These are phyloP conservation scores for Pascua guehoae DNA, from an alignment of 1,284 basidiomycete species.

Conservation along the genomic window DNA sequence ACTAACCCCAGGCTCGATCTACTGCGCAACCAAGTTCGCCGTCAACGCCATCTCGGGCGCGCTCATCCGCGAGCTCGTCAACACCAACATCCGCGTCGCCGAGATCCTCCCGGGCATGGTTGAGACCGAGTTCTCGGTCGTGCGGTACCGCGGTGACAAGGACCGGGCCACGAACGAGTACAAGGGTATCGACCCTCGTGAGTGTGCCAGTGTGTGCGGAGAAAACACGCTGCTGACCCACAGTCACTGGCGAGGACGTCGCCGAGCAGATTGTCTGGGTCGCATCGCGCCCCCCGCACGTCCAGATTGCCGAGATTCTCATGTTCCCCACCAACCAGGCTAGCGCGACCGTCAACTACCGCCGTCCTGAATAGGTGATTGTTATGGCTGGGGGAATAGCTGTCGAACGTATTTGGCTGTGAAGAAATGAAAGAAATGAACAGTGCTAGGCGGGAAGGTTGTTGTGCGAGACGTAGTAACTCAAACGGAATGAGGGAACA, in stretches of 20 bases:
- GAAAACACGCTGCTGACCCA: background rate
- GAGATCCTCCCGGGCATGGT: constrained; percentile 72
- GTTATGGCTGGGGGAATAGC: too few relatives aligned
- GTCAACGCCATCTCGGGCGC: constrained; percentile 82
- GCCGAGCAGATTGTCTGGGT: constrained; percentile 91
- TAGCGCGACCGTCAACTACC: constrained; percentile 36
- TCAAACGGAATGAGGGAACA: too few relatives aligned
- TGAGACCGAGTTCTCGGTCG: constrained; percentile 66
- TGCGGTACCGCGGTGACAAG: constrained; percentile 81
- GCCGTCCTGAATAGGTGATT: constrained; percentile 5
- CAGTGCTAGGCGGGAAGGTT: too few relatives aligned
- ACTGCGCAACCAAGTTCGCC: constrained; percentile 57
- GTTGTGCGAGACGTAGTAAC: too few relatives aligned
- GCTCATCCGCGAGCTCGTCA: constrained; percentile 77
- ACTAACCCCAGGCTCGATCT: constrained; percentile 51
- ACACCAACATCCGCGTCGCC: constrained; percentile 84
- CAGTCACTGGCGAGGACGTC: constrained; percentile 64
- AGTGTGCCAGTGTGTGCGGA: too few relatives aligned
- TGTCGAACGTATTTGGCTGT: too few relatives aligned
- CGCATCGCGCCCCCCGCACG: constrained; percentile 28
- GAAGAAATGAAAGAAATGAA: too few relatives aligned
- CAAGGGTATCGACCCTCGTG: constrained; percentile 61
- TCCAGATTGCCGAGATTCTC: constrained; percentile 25
- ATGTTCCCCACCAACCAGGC: constrained; percentile 43
- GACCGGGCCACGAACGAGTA: constrained; percentile 82